Evolutionary conservation across 805 yeast genomes (phyloP), one percentile per base, ranked within the genome.

Genomic region (Lipomyces anomalus): DNA sequence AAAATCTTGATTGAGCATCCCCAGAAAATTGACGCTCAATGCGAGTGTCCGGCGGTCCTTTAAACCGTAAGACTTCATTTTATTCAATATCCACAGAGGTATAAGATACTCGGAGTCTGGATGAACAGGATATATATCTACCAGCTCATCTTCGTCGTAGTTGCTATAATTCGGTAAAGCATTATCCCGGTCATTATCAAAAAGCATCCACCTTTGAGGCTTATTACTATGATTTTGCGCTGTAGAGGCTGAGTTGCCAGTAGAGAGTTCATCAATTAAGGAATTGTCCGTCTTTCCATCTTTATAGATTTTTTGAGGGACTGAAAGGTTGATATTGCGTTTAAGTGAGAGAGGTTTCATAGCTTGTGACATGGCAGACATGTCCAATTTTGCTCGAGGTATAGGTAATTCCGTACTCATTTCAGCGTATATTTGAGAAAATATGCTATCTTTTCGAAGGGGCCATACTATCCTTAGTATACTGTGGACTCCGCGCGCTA

Each of bases 401-500:
- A 44, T 36, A 41, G 52, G 62, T 46, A 90, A 68, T 63, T 89
- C 97, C 42, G 94, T 84, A 46, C 90, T 68, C 60, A 88, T 97
- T 9, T 86, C 89, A n/a, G 90, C 82, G 35, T 85, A 81, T 53
- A 82, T 72, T 52, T 79, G 74, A 58, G 78, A 76, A 61, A 82
- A 82, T 44, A 83, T 65, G 2, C 87, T 81, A 11, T 73, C 71
- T 38, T 78, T 80, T 38, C 81, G 80, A 40, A 88, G 68, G 3
- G 95, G 96, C 88, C 96, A 87, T n/a, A 89, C 95, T 0, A 96
- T 95, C 1, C 95, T 84, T 41, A 90, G 70, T 43, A 90, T 90
- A 0, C 97, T 89, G 4, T 96, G 96, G 0, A 97, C 95, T 26
- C 97, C 97, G 57, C 92, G 84, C 9, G 90, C 96, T 60, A 90